phyloP scores from a whole-genome alignment of 495 filamentous ascomycete genomes.

The Stereocaulon alpinum region DNA sequence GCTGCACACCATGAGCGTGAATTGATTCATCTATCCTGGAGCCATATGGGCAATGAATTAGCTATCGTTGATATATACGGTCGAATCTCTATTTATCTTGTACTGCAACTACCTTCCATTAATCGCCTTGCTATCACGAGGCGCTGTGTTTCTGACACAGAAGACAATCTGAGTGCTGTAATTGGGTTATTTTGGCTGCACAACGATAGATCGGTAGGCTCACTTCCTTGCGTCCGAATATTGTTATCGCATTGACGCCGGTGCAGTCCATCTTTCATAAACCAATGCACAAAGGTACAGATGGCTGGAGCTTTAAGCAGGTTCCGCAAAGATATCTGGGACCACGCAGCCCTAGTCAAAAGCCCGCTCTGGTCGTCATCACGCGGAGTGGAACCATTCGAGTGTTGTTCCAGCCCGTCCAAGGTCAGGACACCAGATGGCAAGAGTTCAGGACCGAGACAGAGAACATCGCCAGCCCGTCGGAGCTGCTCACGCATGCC shows the following conservation, averaged over 20 bases:
- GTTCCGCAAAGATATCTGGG: conserved; percentile 43
- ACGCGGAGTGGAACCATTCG: conserved; percentile 59
- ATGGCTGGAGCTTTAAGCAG: conserved; percentile 42
- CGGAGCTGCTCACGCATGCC: conserved; percentile 70
- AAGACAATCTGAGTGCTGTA: conserved; percentile 63
- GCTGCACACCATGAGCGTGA: conserved; percentile 44
- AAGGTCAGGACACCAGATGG: conserved; percentile 55
- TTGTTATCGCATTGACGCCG: conserved; percentile 1
- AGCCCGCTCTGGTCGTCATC: conserved; percentile 59
- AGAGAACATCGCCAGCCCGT: conserved; percentile 56
- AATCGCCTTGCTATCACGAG: conserved; percentile 53
- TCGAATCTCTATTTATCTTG: conserved; percentile 53
- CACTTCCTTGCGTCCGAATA: conserved; percentile 10
- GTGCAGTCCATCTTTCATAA: conserved; percentile 33
- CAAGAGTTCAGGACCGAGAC: conserved; percentile 57
- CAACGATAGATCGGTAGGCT: conserved; percentile 43
- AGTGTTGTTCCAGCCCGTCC: conserved; percentile 66
- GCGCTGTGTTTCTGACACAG: conserved; percentile 45
- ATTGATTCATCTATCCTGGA: conserved; percentile 72
- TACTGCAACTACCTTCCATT: conserved; percentile 47
- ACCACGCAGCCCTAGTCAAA: conserved; percentile 56
- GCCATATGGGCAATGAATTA: conserved; percentile 58
- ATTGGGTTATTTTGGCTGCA: conserved; percentile 80
- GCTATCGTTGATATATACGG: conserved; percentile 67
- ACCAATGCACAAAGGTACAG: conserved; percentile 36